Base-by-base conservation (phyloP, 352 stramenopile genomes). In the Pythium grandisporangium region DNA sequence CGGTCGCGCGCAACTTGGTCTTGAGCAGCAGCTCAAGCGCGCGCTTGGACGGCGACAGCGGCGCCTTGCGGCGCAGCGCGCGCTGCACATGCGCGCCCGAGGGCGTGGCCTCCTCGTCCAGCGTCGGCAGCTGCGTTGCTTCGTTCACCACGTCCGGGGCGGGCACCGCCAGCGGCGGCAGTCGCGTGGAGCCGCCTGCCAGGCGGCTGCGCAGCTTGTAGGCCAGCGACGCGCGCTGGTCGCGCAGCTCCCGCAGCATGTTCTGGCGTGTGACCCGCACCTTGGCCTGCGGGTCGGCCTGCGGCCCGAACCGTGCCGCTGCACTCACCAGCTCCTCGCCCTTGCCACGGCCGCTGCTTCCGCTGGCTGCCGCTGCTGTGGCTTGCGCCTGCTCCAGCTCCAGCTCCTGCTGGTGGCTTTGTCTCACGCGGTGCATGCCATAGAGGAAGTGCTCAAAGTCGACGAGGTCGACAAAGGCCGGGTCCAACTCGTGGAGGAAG, bases 401-500 rank as follows among this genome's bases (percentile, higher is more conserved):
- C n/a, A n/a, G 66, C 32, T 78, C 61, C 4, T 73, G 51, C 30
- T 89, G 76, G 34, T 89, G 76, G 32, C 83, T 54, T 23, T 66
- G 33, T 2, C 76, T 72, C 19, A 81, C 71, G 41, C 73, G 81
- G 48, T 85, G 72, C 76, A 89, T 89, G 45, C 70, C 76, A 37
- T 83, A 89, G 7, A 89, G 32, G 49, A 86, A 89, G 45, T 89
- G 74, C 35, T 89, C 76, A 38, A 86, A 78, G 54, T 89, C 76
- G 7, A 89, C 74, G 1, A 89, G 64, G 20, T 89, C 76, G 7
- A 68, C 70, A 37, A 83, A 89, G 17, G 72, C 76, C 1, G 72
- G 70, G 23, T 89, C 76, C 6, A 85, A 61, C 0, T 59, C 64
- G 22, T 58, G 12, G 1, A 89, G 52, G 41, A 81, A 65, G 13